These are phyloP conservation scores for Colletotrichum sp. DNA, from an alignment of 2,329 filamentous ascomycete species.

Conservation along the genomic window DNA sequence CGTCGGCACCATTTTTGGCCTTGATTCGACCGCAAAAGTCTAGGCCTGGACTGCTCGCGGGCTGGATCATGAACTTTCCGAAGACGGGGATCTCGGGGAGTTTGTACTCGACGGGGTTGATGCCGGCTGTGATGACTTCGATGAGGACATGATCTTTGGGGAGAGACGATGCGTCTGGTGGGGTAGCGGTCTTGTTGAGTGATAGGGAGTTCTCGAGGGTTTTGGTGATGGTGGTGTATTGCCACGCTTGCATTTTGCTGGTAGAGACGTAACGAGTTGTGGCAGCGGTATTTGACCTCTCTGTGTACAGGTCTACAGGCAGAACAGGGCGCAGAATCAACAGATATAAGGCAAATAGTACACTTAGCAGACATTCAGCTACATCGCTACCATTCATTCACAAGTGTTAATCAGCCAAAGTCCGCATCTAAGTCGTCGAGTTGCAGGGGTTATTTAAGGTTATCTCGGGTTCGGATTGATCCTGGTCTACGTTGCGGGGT, in stretches of 20 bases:
- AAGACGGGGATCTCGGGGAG: slow-evolving; percentile 41
- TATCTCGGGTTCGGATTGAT: background rate
- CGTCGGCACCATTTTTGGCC: slow-evolving; percentile 1
- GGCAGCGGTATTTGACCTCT: no score
- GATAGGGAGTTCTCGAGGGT: background rate
- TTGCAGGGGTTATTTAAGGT: background rate
- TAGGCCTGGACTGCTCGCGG: slow-evolving; percentile 38
- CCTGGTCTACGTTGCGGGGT: background rate
- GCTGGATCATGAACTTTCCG: slow-evolving; percentile 26
- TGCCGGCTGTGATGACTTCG: slow-evolving; percentile 41
- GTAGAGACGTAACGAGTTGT: no score
- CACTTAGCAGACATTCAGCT: no score
- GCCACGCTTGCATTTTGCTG: slow-evolving; percentile 4
- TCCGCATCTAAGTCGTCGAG: background rate
- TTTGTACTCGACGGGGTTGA: slow-evolving; percentile 58
- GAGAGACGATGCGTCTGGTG: background rate
- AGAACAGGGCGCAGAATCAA: no score
- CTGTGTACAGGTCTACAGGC: no score
- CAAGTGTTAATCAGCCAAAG: no score
- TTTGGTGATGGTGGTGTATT: background rate
- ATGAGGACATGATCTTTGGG: slow-evolving; percentile 40
- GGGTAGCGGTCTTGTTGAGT: background rate
- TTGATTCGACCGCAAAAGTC: slow-evolving; percentile 58
- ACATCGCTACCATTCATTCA: no score
- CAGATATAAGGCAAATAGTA: no score